These are phyloP conservation scores for Metschnikowia arizonensis DNA, from an alignment of 805 yeast species.

Conservation along the genomic window DNA sequence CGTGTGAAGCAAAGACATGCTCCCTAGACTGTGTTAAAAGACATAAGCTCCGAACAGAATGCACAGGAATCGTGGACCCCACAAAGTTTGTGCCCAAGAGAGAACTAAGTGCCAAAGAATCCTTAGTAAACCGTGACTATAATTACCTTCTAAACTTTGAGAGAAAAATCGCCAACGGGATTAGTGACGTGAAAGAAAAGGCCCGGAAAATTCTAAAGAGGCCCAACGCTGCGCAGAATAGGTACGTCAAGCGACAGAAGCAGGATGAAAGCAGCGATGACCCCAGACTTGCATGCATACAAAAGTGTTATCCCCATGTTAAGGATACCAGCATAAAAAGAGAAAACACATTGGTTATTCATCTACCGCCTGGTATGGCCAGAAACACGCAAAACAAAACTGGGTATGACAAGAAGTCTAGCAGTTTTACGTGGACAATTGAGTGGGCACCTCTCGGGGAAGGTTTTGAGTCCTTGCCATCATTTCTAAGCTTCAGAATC, in stretches of 20 bases:
- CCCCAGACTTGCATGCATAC: constrained; percentile 22
- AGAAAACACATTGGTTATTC: constrained; percentile 63
- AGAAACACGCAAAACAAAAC: constrained; percentile 61
- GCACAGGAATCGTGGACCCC: constrained; percentile 65
- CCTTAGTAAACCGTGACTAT: constrained; percentile 75
- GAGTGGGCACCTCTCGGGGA: constrained; percentile 57
- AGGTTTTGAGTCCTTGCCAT: constrained; percentile 22
- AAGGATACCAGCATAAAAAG: constrained; percentile 36
- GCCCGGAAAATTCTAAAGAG: constrained; percentile 44
- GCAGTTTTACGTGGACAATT: constrained; percentile 71
- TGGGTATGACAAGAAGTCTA: constrained; percentile 60
- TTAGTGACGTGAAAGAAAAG: constrained; percentile 42
- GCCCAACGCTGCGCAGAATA: constrained; percentile 12
- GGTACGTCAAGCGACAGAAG: constrained; percentile 12
- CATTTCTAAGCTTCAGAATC: constrained; percentile 42
- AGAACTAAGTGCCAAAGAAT: constrained; percentile 36
- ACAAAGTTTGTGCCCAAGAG: constrained; percentile 51
- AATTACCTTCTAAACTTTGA: constrained; percentile 62
- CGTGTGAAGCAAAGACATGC: constrained; percentile 66
- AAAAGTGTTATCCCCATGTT: constrained; percentile 23
- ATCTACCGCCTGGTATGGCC: constrained; percentile 72
- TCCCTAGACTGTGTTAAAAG: constrained; percentile 63
- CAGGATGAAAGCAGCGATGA: constrained; percentile 17
- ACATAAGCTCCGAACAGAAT: constrained; percentile 60
- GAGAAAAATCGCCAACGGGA: constrained; percentile 56